Base-by-base conservation (phyloP, 352 stramenopile genomes). In the Blastocystis hominis region DNA sequence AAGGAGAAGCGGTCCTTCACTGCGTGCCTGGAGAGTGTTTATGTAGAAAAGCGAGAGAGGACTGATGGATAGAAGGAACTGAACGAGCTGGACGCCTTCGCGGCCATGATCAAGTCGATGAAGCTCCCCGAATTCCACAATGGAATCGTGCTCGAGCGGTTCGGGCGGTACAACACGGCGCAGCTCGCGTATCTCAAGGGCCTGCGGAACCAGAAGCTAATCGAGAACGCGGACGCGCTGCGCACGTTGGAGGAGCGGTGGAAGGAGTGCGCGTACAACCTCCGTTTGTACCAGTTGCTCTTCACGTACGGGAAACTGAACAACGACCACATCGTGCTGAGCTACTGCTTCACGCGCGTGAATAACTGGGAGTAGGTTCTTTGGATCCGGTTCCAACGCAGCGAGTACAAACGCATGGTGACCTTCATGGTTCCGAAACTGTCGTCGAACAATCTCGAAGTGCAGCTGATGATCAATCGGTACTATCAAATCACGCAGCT, bases 221-320 rank as follows among this genome's bases (percentile, higher is more conserved):
- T 80, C 17, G 50, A 56, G 10, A 64, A 17, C n/a, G 5, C 34
- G 10, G 70, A 80, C 15, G 70, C 70, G 24, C 53, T 80, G 54
- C n/a, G 13, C 15, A 80, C 40, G 34, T 17, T 80, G 70, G 20
- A 80, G 54, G 70, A 63, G n/a, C 70, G 70, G 7, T 80, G 70
- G 70, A 80, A 80, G 53, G 70, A 80, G 15, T 80, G 70, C 40
- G 70, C 70, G 46, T 46, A 34, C 15, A 80, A 80, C 30, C 70
- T 80, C 30, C 13, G 34, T 10, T 20, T 64, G 53, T 80, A 47
- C 44, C 62, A 64, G 15, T 15, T 38, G 24, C 70, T 80, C 10
- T 80, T 80, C 54, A 47, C 62, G 54, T 80, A 80, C 40, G 70
- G 70, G 20, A 80, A 80, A 24, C 42, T 80, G 70, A 80, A 80